Evolutionary conservation across 768 basidiomycete species (phyloP).

Genomic region (Tulasnella sp.): DNA sequence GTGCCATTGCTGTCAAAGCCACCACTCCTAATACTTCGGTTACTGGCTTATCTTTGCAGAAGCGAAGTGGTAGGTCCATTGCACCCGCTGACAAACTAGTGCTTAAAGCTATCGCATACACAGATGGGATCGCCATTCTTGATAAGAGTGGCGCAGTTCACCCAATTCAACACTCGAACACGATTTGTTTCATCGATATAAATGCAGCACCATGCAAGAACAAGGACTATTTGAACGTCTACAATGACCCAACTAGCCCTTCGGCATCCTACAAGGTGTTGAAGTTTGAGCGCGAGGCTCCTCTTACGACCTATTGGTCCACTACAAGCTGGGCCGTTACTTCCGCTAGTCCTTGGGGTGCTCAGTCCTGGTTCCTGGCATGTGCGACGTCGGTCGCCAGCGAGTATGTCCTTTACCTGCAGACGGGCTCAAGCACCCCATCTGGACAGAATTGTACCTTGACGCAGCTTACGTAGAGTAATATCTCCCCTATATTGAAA

Average conservation of each 20-base stretch:
- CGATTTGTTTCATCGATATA: background rate
- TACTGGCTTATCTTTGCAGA: background rate
- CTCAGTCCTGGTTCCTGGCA: background rate
- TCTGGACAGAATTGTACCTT: background rate
- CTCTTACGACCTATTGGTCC: background rate
- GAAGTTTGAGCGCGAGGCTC: background rate
- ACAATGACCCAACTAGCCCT: background rate
- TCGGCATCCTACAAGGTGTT: background rate
- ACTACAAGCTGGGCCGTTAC: background rate
- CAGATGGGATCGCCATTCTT: background rate
- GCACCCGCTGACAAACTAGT: background rate
- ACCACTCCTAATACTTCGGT: background rate
- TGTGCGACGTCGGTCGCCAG: background rate
- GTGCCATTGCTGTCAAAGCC: background rate
- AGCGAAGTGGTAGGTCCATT: background rate
- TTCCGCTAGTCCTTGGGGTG: background rate
- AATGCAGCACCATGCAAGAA: background rate
- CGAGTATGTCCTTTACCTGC: conserved; percentile 11
- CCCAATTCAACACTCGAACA: background rate
- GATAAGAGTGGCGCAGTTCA: background rate
- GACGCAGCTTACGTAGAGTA: background rate
- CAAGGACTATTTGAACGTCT: background rate
- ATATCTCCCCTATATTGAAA: too few relatives aligned
- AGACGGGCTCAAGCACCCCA: background rate
- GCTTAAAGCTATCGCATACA: background rate